Percentiles rank a stretch among this genome's conserved stretches.
Evolutionary conservation across 768 basidiomycete species (phyloP).

Genomic region (Collybia nuda): DNA sequence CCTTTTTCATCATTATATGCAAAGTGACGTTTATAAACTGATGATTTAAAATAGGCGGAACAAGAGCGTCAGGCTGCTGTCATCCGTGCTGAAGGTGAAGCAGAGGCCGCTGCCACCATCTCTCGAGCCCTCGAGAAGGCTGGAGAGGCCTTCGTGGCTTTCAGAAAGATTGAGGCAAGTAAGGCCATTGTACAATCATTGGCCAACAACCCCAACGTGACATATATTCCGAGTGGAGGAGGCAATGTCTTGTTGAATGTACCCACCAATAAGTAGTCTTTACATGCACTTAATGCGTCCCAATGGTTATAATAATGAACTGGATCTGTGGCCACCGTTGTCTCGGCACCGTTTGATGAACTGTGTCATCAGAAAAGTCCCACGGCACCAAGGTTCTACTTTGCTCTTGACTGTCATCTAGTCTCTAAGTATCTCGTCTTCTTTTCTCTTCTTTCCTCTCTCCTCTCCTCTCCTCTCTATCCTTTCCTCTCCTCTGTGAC

Average conservation of each 20-base stretch:
- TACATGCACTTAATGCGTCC: constrained; percentile 9
- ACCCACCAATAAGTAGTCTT: constrained; percentile 50
- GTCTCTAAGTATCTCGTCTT: constrained; percentile 42
- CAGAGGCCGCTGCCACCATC: constrained; percentile 94
- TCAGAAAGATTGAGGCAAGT: constrained; percentile 96
- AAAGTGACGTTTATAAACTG: constrained; percentile 4
- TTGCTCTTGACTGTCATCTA: constrained; percentile 49
- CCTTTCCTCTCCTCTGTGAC: constrained; percentile 52
- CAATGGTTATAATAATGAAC: constrained; percentile 2
- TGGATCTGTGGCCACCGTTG: not conserved
- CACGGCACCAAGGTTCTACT: constrained; percentile 31
- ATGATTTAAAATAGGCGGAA: constrained; percentile 67
- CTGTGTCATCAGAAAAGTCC: constrained; percentile 33
- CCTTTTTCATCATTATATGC: not conserved
- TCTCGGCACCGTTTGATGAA: constrained; percentile 2
- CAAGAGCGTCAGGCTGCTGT: constrained; percentile 99
- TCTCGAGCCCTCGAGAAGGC: constrained; percentile 89
- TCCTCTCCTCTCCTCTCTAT: constrained; percentile 42
- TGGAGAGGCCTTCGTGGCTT: constrained; percentile 92
- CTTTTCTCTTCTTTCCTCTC: constrained; percentile 48
- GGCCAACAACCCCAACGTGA: constrained; percentile 77
- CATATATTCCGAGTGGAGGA: constrained; percentile 82
- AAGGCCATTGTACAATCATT: constrained; percentile 94
- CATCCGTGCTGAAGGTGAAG: constrained; percentile 97
- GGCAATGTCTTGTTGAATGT: constrained; percentile 85